Evolutionary conservation across 2,329 filamentous ascomycete species (phyloP).

Genomic region (Botrytis fabae): DNA sequence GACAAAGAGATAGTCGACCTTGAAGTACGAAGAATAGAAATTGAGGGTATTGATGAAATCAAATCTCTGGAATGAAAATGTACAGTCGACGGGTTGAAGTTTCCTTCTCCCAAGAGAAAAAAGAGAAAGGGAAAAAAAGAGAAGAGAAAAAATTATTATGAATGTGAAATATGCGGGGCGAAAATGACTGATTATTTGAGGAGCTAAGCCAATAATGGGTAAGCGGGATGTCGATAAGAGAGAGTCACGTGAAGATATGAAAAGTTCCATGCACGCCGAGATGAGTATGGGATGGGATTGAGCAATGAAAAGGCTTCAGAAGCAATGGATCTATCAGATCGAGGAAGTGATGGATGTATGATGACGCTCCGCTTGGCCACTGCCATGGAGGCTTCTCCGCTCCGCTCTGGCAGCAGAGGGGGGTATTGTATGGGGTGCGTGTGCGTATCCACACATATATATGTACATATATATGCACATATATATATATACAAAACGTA

Average conservation of each 20-base stretch:
- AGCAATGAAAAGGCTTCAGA: not conserved
- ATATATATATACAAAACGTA: no score
- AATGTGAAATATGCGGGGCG: not conserved
- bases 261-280: not conserved
- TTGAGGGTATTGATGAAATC: conserved; percentile 33
- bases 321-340: not conserved
- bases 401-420: not conserved
- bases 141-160: conserved; percentile 19
- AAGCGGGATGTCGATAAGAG: not conserved
- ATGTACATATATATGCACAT: no score
- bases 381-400: not conserved
- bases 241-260: not conserved
- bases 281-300: not conserved
- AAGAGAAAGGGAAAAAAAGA: conserved; percentile 40
- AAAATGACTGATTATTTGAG: not conserved
- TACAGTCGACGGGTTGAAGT: conserved; percentile 61
- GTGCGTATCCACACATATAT: no score
- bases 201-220: not conserved
- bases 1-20: conserved; percentile 43
- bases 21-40: conserved; percentile 10
- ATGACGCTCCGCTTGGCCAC: not conserved
- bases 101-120: conserved; percentile 56
- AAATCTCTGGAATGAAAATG: conserved; percentile 45
- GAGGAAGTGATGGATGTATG: not conserved
- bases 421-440: no score